These are phyloP conservation scores for Trifolium repens DNA, from an alignment of 306 rosid species.

Conservation along the genomic window DNA sequence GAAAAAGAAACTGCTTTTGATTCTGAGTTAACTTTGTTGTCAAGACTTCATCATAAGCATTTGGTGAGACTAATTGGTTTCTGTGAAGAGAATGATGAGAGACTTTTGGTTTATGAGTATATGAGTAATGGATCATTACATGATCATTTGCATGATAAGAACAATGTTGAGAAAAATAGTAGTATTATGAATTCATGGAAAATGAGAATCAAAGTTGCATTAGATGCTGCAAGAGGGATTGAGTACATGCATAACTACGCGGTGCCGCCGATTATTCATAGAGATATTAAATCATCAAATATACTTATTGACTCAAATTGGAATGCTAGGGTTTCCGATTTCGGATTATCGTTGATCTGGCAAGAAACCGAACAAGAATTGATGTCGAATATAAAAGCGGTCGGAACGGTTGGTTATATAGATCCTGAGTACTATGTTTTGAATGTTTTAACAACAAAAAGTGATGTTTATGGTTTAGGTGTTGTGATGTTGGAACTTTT, in stretches of 20 bases:
- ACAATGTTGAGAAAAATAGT: slow-evolving; percentile 35
- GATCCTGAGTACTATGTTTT: slow-evolving; percentile 60
- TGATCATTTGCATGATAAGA: slow-evolving; percentile 53
- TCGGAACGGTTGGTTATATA: slow-evolving; percentile 59
- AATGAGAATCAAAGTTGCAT: slow-evolving; percentile 52
- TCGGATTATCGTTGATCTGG: slow-evolving; percentile 49
- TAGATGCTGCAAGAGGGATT: slow-evolving; percentile 59
- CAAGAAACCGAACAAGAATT: slow-evolving; percentile 35
- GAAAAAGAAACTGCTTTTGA: slow-evolving; percentile 58
- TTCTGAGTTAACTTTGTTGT: slow-evolving; percentile 51
- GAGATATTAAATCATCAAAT: slow-evolving; percentile 59
- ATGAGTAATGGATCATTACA: slow-evolving; percentile 52
- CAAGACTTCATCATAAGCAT: slow-evolving; percentile 59
- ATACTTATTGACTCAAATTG: slow-evolving; percentile 55
- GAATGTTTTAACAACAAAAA: slow-evolving; percentile 53
- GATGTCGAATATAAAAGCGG: slow-evolving; percentile 35
- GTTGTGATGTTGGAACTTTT: slow-evolving; percentile 58
- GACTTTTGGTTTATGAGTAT: slow-evolving; percentile 54
- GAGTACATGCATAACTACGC: slow-evolving; percentile 59
- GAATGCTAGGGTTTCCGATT: slow-evolving; percentile 60
- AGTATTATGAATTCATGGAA: slow-evolving; percentile 52
- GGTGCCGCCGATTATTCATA: slow-evolving; percentile 54
- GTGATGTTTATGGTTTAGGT: slow-evolving; percentile 62
- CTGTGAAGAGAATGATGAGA: slow-evolving; percentile 57
- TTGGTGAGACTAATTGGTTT: slow-evolving; percentile 55